A percentile compares a stretch with the other conserved stretches of the same genome.
Evolutionary conservation across 805 yeast species (phyloP).

Genomic region (Phaffomyces opuntiae): DNA sequence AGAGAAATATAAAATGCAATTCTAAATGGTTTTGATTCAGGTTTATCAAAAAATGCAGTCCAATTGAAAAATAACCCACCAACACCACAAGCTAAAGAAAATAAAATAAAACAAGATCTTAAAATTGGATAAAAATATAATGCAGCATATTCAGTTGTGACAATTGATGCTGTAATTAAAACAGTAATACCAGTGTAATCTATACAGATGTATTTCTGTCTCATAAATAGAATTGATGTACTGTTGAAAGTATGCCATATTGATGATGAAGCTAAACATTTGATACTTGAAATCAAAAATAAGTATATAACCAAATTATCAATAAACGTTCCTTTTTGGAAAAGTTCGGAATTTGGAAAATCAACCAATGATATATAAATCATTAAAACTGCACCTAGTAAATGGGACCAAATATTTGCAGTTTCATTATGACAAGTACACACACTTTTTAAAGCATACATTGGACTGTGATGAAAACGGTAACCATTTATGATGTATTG

Average conservation of each 20-base stretch:
- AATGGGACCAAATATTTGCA: slow-evolving; percentile 89
- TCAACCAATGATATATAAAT: slow-evolving; percentile 49
- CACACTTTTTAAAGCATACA: slow-evolving; percentile 52
- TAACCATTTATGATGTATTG: slow-evolving; percentile 80
- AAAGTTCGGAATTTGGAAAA: slow-evolving; percentile 56
- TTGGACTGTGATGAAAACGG: slow-evolving; percentile 64
- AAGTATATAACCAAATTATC: slow-evolving; percentile 51
- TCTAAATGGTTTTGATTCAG: slow-evolving; percentile 74
- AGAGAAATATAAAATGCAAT: slow-evolving; percentile 75
- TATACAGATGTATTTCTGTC: slow-evolving; percentile 81
- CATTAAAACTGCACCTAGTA: slow-evolving; percentile 58
- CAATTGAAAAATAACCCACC: slow-evolving; percentile 78
- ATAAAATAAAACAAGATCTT: slow-evolving; percentile 44
- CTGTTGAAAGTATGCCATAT: slow-evolving; percentile 91
- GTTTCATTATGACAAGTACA: slow-evolving; percentile 76
- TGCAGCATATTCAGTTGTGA: slow-evolving; percentile 79
- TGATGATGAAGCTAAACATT: slow-evolving; percentile 72
- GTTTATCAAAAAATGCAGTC: slow-evolving; percentile 87
- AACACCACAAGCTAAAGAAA: slow-evolving; percentile 61
- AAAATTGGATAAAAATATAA: slow-evolving; percentile 51
- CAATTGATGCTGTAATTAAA: slow-evolving; percentile 80
- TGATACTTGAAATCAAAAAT: slow-evolving; percentile 65
- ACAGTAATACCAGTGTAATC: slow-evolving; percentile 94
- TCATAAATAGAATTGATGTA: slow-evolving; percentile 52
- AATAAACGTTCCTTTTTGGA: slow-evolving; percentile 28